Conservation (phyloP, 208 protist genomes). For the Trypanosoma brucei region DNA sequence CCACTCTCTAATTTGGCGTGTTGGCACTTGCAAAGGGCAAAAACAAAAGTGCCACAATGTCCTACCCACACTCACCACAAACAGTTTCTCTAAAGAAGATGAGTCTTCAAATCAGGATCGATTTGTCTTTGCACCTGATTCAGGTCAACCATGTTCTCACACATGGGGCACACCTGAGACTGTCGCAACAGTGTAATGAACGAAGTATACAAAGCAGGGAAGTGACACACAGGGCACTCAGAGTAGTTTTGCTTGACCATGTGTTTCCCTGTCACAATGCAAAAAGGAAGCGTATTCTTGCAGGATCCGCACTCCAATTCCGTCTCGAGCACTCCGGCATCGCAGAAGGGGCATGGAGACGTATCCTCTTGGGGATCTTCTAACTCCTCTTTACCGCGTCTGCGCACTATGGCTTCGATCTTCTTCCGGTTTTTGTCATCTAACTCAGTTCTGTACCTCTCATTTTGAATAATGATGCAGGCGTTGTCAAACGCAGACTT, state of each 20-base stretch:
- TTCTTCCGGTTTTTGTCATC: slow-evolving; percentile 93
- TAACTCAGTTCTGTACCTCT: slow-evolving; percentile 91
- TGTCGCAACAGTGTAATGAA: slow-evolving; percentile 69
- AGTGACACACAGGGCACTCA: slow-evolving; percentile 88
- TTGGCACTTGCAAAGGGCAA: too few relatives aligned
- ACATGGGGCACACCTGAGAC: slow-evolving; percentile 77
- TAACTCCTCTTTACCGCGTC: slow-evolving; percentile 77
- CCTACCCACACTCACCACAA: too few relatives aligned
- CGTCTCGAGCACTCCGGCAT: slow-evolving; percentile 77
- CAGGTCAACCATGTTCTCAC: slow-evolving; percentile 69
- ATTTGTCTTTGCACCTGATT: slow-evolving; percentile 63
- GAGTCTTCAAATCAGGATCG: slow-evolving; percentile 63
- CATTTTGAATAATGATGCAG: slow-evolving; percentile 92
- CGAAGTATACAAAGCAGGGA: slow-evolving; percentile 79
- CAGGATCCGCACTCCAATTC: slow-evolving; percentile 92
- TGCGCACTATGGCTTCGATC: slow-evolving; percentile 94
- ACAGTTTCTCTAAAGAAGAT: slow-evolving; percentile 21
- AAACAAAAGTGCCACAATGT: too few relatives aligned
- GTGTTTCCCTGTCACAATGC: slow-evolving; percentile 92
- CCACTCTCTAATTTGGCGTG: too few relatives aligned
- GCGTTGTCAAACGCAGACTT: slow-evolving; percentile 95
- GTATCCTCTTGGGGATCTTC: slow-evolving; percentile 79
- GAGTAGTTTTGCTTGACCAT: slow-evolving; percentile 87
- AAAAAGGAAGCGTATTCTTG: slow-evolving; percentile 94
- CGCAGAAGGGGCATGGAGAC: slow-evolving; percentile 93